Evolutionary conservation across 805 yeast genomes (phyloP).

Genomic region (Saturnispora besseyi): DNA sequence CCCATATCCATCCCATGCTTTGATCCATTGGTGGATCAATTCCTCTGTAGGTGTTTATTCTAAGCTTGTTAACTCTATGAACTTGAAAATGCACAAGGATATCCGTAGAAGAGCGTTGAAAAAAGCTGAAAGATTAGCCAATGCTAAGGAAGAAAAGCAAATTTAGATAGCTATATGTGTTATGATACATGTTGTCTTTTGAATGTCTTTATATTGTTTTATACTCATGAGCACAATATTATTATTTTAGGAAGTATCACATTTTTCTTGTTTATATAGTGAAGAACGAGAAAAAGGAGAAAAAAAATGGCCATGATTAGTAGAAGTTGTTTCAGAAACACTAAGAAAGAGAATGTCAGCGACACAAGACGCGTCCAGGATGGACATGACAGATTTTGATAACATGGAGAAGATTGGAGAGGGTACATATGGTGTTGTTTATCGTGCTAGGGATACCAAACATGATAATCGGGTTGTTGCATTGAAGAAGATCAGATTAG

Average conservation of each 20-base stretch:
- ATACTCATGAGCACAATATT: neutral
- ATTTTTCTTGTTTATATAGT: neutral
- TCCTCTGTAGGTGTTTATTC: conserved; percentile 78
- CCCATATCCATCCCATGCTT: conserved; percentile 91
- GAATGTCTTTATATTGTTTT: neutral
- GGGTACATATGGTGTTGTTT: conserved; percentile 97
- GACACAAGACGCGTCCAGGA: conserved; percentile 29
- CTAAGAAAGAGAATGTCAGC: neutral
- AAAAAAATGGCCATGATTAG: neutral
- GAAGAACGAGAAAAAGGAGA: neutral
- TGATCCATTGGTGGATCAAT: conserved; percentile 77
- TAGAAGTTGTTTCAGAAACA: neutral
- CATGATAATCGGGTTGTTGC: conserved; percentile 95
- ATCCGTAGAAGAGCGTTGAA: conserved; percentile 78
- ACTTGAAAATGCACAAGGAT: conserved; percentile 66
- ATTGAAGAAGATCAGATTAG: conserved; percentile 86
- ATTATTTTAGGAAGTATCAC: neutral
- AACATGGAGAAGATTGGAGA: conserved; percentile 96
- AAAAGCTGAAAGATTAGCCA: conserved; percentile 47
- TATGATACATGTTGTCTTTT: neutral
- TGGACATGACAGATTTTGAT: conserved; percentile 84
- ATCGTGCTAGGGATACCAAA: conserved; percentile 83
- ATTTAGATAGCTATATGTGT: neutral
- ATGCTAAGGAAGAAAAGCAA: conserved; percentile 9
- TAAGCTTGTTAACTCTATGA: conserved; percentile 55